phyloP scores from a whole-genome alignment of 345 rosid species.

The Psidium friedrichsthalianum region DNA sequence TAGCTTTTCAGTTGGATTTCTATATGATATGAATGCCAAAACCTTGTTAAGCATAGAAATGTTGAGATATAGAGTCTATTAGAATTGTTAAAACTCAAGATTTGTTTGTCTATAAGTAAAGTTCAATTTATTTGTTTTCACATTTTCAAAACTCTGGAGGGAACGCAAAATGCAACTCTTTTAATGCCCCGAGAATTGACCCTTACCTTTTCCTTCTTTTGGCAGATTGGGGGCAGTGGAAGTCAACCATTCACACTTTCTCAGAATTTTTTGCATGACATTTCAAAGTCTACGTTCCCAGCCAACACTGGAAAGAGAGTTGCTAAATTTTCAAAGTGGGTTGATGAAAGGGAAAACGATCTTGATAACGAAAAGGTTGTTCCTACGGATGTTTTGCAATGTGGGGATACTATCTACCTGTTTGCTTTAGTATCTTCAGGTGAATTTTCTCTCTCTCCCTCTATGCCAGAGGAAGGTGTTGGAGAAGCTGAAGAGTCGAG shows the following conservation, averaged over 20 bases:
- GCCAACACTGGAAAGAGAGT: constrained; percentile 71
- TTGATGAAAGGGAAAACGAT: constrained; percentile 45
- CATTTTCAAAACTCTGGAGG: neutral
- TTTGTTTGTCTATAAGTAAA: neutral
- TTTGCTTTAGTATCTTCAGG: constrained; percentile 71
- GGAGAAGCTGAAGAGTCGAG: constrained; percentile 88
- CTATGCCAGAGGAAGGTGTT: constrained; percentile 78
- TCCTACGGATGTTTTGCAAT: constrained; percentile 69
- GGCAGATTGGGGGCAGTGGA: constrained; percentile 78
- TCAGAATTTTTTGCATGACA: constrained; percentile 60
- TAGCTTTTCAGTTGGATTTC: neutral
- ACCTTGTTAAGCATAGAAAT: neutral
- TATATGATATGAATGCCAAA: neutral
- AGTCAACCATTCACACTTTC: constrained; percentile 76
- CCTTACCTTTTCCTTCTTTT: constrained; percentile 1
- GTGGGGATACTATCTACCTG: constrained; percentile 79
- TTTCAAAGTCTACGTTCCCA: constrained; percentile 75
- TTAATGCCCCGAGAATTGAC: neutral
- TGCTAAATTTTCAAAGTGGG: constrained; percentile 64
- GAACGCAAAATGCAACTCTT: neutral
- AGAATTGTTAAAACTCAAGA: neutral
- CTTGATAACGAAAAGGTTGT: constrained; percentile 38
- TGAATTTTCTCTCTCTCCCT: constrained; percentile 53
- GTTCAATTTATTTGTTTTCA: neutral
- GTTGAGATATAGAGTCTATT: neutral